These are phyloP conservation scores for Capsicum chinense DNA, from an alignment of 257 asterid species.

Conservation along the genomic window DNA sequence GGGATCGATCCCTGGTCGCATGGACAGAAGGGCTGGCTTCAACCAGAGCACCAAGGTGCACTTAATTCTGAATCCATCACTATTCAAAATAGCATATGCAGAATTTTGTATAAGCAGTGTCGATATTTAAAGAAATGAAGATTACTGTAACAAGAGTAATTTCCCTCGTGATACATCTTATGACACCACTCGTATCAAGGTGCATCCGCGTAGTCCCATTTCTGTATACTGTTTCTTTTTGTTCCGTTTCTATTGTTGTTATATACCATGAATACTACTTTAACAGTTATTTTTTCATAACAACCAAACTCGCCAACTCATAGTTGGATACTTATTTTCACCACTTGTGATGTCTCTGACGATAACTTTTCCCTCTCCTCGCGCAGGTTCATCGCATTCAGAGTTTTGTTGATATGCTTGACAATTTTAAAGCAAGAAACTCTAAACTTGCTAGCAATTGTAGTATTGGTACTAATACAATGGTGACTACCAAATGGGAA, in stretches of 20 bases:
- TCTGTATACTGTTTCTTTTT: background rate
- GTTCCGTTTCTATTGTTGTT: background rate
- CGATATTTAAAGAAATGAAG: background rate
- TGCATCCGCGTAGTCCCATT: too few species aligned
- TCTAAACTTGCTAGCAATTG: background rate
- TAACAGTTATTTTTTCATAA: background rate
- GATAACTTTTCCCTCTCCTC: background rate
- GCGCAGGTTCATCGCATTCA: constrained; percentile 41
- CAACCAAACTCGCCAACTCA: background rate
- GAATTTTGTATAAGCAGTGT: background rate
- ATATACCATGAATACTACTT: background rate
- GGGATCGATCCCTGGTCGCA: too few species aligned
- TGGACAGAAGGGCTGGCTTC: too few species aligned
- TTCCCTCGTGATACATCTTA: too few species aligned
- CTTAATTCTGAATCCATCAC: background rate
- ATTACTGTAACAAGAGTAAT: too few species aligned
- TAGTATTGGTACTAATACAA: background rate
- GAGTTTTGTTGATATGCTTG: constrained; percentile 38
- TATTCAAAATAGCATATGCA: too few species aligned
- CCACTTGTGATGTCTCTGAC: background rate
- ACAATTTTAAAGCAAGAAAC: constrained; percentile 34
- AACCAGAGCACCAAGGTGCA: background rate
- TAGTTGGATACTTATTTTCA: background rate
- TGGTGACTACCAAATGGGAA: constrained; percentile 36
- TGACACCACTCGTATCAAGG: too few species aligned